phyloP scores from a whole-genome alignment of 305 asterid species.

The Solanum chacoense region DNA sequence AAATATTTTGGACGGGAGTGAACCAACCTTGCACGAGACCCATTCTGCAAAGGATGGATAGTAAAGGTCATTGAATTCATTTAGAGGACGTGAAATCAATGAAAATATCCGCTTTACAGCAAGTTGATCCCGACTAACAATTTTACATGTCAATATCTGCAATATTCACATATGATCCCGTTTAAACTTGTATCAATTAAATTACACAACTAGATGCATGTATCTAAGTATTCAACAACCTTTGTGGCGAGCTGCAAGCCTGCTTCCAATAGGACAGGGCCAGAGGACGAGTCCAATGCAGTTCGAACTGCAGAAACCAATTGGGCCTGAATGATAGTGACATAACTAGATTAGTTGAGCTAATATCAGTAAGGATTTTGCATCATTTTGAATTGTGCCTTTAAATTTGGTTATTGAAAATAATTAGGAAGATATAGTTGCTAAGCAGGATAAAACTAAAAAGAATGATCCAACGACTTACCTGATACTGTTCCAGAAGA shows the following conservation, averaged over 20 bases:
- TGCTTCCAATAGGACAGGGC: slow-evolving; percentile 89
- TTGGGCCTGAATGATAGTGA: slow-evolving; percentile 63
- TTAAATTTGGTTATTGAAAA: neutral
- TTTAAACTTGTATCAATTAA: slow-evolving; percentile 15
- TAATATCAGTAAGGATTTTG: neutral
- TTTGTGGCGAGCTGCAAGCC: slow-evolving; percentile 93
- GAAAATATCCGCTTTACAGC: slow-evolving; percentile 95
- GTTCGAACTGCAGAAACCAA: slow-evolving; percentile 95
- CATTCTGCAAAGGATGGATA: slow-evolving; percentile 99
- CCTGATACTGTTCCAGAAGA: slow-evolving; percentile 98
- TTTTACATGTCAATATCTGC: slow-evolving; percentile 95
- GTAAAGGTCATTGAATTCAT: slow-evolving; percentile 83
- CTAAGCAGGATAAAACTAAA: slow-evolving; percentile 5
- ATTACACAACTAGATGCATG: slow-evolving; percentile 7
- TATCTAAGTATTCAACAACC: slow-evolving; percentile 31
- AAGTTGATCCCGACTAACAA: slow-evolving; percentile 88
- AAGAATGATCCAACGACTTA: slow-evolving; percentile 13
- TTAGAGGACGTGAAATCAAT: slow-evolving; percentile 85
- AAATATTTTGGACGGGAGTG: neutral
- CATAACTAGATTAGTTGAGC: slow-evolving; percentile 1
- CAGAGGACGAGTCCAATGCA: slow-evolving; percentile 72
- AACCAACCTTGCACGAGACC: slow-evolving; percentile 96
- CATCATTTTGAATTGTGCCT: neutral
- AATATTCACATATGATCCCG: slow-evolving; percentile 20
- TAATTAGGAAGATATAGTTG: neutral